phyloP scores from a whole-genome alignment of 148 eudicot genomes.

The Heliosperma pusillum region DNA sequence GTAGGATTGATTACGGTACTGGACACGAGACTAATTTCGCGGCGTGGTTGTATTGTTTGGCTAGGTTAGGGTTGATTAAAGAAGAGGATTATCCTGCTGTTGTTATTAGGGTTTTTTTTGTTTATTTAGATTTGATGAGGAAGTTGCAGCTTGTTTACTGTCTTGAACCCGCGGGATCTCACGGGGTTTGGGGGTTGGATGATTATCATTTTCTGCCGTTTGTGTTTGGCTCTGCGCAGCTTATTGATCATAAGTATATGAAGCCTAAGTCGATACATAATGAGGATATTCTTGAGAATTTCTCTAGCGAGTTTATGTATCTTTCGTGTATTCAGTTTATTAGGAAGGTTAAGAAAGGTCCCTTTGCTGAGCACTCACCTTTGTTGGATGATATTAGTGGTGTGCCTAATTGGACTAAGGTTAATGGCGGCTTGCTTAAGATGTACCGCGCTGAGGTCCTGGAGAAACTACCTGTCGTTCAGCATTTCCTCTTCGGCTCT shows the following conservation, averaged over 20 bases:
- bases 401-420: constrained; percentile 87
- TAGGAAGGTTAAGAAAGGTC: constrained; percentile 86
- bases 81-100: constrained; percentile 83
- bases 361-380: constrained; percentile 90
- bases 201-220: constrained; percentile 91
- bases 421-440: constrained; percentile 87
- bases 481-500: constrained; percentile 88
- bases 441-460: constrained; percentile 92
- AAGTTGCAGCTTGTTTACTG: constrained; percentile 68
- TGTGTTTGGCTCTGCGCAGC: constrained; percentile 84
- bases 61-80: constrained; percentile 57
- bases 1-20: constrained; percentile 83
- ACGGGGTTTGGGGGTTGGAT: constrained; percentile 98
- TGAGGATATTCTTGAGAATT: constrained; percentile 83
- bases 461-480: constrained; percentile 92
- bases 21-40: constrained; percentile 92
- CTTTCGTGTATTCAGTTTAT: constrained; percentile 64
- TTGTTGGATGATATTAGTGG: constrained; percentile 92
- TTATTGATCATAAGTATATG: constrained; percentile 92
- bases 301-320: constrained; percentile 69
- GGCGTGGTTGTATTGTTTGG: constrained; percentile 83
- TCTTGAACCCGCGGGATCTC: constrained; percentile 94
- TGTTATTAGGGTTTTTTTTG: constrained; percentile 72
- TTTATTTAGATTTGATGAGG: constrained; percentile 80
- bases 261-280: constrained; percentile 95